Evolutionary conservation across 495 filamentous ascomycete genomes (phyloP).

Genomic region (Penicillium robsamsonii): DNA sequence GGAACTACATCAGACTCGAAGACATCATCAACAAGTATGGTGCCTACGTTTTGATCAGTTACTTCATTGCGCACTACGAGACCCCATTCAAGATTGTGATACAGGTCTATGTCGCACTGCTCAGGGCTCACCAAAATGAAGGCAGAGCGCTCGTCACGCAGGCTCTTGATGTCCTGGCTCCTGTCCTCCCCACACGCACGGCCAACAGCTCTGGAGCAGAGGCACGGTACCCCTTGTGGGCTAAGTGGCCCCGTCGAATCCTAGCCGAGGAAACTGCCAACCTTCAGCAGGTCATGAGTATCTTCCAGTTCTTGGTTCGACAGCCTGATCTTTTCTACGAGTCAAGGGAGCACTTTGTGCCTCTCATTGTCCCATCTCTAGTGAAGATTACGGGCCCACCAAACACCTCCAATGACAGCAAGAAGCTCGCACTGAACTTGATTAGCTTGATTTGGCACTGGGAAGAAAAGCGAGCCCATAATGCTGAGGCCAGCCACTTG

Average conservation of each 20-base stretch:
- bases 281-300: constrained; percentile 91
- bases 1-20: constrained; percentile 96
- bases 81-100: constrained; percentile 93
- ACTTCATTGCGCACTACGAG: constrained; percentile 96
- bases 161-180: constrained; percentile 89
- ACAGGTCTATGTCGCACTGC: constrained; percentile 85
- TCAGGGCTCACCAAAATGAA: constrained; percentile 93
- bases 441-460: constrained; percentile 88
- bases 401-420: constrained; percentile 86
- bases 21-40: constrained; percentile 99
- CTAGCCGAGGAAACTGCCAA: constrained; percentile 96
- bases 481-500: constrained; percentile 34
- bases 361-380: constrained; percentile 82
- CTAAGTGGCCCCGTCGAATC: constrained; percentile 85
- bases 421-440: constrained; percentile 85
- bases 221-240: constrained; percentile 73
- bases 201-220: constrained; percentile 46
- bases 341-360: constrained; percentile 83
- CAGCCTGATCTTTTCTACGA: constrained; percentile 95
- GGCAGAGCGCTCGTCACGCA: constrained; percentile 89
- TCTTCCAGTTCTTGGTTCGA: constrained; percentile 92
- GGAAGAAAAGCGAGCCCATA: constrained; percentile 77
- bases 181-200: constrained; percentile 75
- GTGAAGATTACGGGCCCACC: constrained; percentile 83
- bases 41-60: constrained; percentile 93